Base-by-base conservation (phyloP, 371 early-diverging fungal genomes). In the Zychaea mexicana region DNA sequence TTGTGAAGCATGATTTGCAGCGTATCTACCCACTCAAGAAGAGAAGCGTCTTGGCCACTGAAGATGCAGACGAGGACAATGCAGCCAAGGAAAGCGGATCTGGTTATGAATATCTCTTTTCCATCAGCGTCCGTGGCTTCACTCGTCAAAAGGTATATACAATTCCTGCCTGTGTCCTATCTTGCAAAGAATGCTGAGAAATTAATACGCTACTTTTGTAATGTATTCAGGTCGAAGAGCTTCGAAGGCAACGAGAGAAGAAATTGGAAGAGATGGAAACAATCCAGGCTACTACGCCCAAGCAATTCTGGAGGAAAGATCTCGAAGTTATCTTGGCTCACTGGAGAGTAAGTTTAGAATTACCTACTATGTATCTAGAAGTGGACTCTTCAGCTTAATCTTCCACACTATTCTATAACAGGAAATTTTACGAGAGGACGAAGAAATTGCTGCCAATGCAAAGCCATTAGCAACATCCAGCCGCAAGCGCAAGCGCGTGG, bases 31-130 rank as follows among this genome's bases (percentile, higher is more conserved):
- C 78, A 5, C 60, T 65, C 10, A 89, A 88, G 72, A 70, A 79
- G 52, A 69, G 71, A 15, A 76, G 67, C 24, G 61, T 64, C 0
- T 52, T 70, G 26, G 64, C 78, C 32, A 77, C 88, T 15, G 82
- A 80, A 13, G 85, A 81, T 13, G 81, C 80, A 82, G n/a, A 46
- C 13, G 8, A 54, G 57, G 64, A 68, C 2, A 52, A 62, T 1
- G 52, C 53, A 28, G 33, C 33, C 24, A 63, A 66, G 7, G 27
- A 60, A 12, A 66, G 57, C 2, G 61, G 57, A n/a, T 65, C 72
- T 22, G 96, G 92, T 26, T 99, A 88, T 70, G 96, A 98, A 65
- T 99, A 99, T 68, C 83, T 99, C 33, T 84, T 99, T 57, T 75
- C 83, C 13, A 97, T 99, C 93, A 92, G 94, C 27, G 93, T 99